Base-by-base conservation (phyloP, 306 rosid species). In the Vicia sativa region DNA sequence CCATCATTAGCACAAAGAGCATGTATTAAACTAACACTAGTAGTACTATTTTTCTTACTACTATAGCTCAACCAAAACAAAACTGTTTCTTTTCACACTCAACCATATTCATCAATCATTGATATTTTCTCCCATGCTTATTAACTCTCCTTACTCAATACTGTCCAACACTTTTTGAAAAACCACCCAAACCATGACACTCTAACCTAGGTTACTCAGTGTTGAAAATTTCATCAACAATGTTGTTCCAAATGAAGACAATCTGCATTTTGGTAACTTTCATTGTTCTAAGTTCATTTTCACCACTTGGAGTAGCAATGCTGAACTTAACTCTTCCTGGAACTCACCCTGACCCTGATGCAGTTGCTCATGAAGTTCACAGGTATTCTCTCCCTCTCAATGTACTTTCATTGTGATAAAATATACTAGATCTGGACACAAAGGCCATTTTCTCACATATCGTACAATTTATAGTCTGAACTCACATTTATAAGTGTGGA, bases 261-360 rank as follows among this genome's bases (percentile, higher is more conserved):
- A 70, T 41, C 74, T 87, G 85, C 92, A 89, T 89, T 89, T 62
- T 84, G 41, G 45, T 86, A 3, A 23, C 81, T 72, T 14, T 81
- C 75, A 81, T 46, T 44, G 34, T 82, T 69, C 70, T 92, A 9
- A 71, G 62, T 70, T 81, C 83, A 2, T 56, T 82, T 44, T 65
- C 63, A 11, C 74, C 57, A 1, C 82, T 74, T 46, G 83, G 70
- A 60, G 9, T 37, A 9, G 78, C 91, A 63, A 62, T 73, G 73
- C 79, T 86, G 75, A 92, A 89, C 83, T 62, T 87, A 74, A 92
- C 92, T 65, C 89, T 92, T 42, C 85, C 96, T 0, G 96, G 98
- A 11, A 86, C 89, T 31, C 96, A 92, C 56, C 98, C 98, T 5
- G 79, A 85, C 74, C 98, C 98, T 0, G 95, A 92, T 15, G 79